These are phyloP conservation scores for Lenzites betulinus DNA, from an alignment of 768 basidiomycete species.

Conservation along the genomic window DNA sequence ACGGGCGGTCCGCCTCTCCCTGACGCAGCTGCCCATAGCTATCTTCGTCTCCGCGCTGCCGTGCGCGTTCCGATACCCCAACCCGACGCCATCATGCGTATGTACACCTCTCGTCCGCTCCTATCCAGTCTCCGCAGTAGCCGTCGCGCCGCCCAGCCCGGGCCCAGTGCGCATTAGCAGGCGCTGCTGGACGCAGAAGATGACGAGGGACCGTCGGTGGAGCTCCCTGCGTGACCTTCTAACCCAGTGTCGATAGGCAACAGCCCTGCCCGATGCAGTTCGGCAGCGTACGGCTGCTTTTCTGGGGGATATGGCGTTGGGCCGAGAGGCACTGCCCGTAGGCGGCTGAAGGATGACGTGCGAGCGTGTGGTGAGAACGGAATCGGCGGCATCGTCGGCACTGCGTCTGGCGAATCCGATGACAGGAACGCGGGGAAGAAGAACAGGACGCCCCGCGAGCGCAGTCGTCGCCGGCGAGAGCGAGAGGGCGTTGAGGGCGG, in stretches of 20 bases:
- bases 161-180: not conserved
- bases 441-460: conserved; percentile 67
- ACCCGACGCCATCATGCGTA: too few relatives aligned
- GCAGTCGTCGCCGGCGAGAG: conserved; percentile 42
- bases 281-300: conserved; percentile 44
- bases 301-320: conserved; percentile 40
- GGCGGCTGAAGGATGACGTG: conserved; percentile 30
- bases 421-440: conserved; percentile 84
- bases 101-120: too few relatives aligned
- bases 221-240: conserved; percentile 16
- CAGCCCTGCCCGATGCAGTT: conserved; percentile 36
- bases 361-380: conserved; percentile 23
- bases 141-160: conserved; percentile 10
- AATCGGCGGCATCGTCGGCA: conserved; percentile 12
- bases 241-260: conserved; percentile 13
- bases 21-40: not conserved
- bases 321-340: conserved; percentile 3
- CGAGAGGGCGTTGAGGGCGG: conserved; percentile 51
- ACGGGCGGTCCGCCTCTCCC: not conserved
- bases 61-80: too few relatives aligned
- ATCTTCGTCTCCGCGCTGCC: not conserved
- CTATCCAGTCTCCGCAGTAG: not conserved
- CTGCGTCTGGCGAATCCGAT: conserved; percentile 38
- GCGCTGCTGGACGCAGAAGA: not conserved
- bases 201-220: conserved; percentile 13